A percentile compares a stretch with the other conserved stretches of the same genome.
phyloP scores from a whole-genome alignment of 2,329 filamentous ascomycete genomes.

The Trichoderma sp. region DNA sequence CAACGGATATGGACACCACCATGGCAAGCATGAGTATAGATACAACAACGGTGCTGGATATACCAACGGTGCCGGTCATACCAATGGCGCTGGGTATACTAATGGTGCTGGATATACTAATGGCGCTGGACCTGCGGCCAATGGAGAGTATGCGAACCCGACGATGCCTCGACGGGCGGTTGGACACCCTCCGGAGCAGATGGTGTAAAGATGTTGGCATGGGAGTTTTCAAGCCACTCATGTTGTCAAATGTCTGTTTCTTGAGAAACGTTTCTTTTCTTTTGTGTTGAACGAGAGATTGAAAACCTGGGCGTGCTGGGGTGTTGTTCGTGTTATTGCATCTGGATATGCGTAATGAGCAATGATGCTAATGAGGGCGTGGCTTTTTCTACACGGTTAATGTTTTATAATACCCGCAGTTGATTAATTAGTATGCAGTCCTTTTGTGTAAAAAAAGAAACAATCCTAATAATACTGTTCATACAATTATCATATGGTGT shows the following conservation, averaged over 20 bases:
- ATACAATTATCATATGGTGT: not conserved
- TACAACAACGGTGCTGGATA: slow-evolving; percentile 9
- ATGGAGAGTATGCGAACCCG: slow-evolving; percentile 6
- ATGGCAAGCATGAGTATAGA: not conserved
- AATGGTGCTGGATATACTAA: slow-evolving; percentile 8
- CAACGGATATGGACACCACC: not conserved
- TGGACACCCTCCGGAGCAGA: slow-evolving; percentile 21
- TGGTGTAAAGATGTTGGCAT: slow-evolving; percentile 17
- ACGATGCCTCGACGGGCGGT: slow-evolving; percentile 22
- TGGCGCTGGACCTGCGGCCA: slow-evolving; percentile 19
- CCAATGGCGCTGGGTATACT: slow-evolving; percentile 5
- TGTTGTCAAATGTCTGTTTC: not conserved
- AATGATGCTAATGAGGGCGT: not conserved
- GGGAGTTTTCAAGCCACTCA: not conserved
- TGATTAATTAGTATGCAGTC: not conserved
- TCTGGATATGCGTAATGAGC: not conserved
- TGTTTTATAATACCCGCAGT: not conserved
- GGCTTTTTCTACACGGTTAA: not conserved
- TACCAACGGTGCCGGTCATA: slow-evolving; percentile 1
- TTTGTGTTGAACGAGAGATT: not conserved
- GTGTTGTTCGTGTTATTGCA: not conserved
- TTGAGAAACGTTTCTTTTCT: not conserved
- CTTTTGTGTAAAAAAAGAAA: not conserved
- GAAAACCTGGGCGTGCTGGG: not conserved
- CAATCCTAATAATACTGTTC: not conserved